Percentiles rank a stretch among this genome's conserved stretches.
phyloP scores from a whole-genome alignment of 805 yeast species.

The Zygosaccharomyces siamensis region DNA sequence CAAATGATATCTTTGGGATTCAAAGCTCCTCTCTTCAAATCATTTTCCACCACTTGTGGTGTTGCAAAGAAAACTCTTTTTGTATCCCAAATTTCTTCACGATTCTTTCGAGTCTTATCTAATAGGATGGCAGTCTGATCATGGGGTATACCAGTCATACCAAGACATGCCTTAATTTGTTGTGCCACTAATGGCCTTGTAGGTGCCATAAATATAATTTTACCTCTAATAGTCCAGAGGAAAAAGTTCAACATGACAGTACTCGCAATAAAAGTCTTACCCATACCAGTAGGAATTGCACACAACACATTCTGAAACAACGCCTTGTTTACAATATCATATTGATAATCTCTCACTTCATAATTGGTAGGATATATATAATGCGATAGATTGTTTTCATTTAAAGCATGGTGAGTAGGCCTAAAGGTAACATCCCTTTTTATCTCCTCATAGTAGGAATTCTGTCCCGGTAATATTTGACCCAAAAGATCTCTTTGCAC shows the following conservation, averaged over 20 bases:
- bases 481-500: constrained; percentile 38
- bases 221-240: constrained; percentile 76
- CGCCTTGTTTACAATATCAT: constrained; percentile 67
- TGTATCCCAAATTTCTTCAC: constrained; percentile 72
- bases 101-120: constrained; percentile 50
- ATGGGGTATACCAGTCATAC: constrained; percentile 77
- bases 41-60: constrained; percentile 94
- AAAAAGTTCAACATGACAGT: constrained; percentile 87
- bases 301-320: constrained; percentile 71
- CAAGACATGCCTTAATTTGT: constrained; percentile 88
- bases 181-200: constrained; percentile 95
- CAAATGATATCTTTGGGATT: constrained; percentile 73
- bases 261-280: constrained; percentile 94
- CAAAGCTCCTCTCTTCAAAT: constrained; percentile 65
- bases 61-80: constrained; percentile 87
- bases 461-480: constrained; percentile 28
- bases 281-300: constrained; percentile 95
- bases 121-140: constrained; percentile 74
- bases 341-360: constrained; percentile 84
- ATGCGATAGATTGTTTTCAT: constrained; percentile 37
- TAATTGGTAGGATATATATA: constrained; percentile 83
- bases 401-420: constrained; percentile 50
- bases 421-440: constrained; percentile 34
- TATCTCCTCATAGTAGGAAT: constrained; percentile 37
- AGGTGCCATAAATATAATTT: constrained; percentile 93